phyloP scores from a whole-genome alignment of 1,139 yeast genomes.

The Debaryomycetaceae sp. region DNA sequence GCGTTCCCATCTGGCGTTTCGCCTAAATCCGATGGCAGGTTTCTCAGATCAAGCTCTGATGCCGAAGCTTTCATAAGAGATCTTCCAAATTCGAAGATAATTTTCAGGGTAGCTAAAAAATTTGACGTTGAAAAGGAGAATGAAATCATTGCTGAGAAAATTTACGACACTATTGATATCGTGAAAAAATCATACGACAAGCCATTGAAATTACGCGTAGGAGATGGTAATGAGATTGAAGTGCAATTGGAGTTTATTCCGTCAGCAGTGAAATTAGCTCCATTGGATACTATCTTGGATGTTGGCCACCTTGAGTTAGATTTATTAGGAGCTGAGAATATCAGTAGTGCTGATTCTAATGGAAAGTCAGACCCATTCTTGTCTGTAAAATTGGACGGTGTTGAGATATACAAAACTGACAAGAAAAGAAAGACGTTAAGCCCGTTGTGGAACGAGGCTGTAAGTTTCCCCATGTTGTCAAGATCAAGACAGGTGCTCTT shows the following conservation, averaged over 20 bases:
- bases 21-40: slow-evolving; percentile 38
- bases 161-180: slow-evolving; percentile 50
- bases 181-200: slow-evolving; percentile 45
- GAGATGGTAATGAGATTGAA: slow-evolving; percentile 39
- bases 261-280: slow-evolving; percentile 49
- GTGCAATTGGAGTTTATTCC: slow-evolving; percentile 62
- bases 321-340: slow-evolving; percentile 50
- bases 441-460: slow-evolving; percentile 67
- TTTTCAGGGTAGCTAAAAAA: slow-evolving; percentile 54
- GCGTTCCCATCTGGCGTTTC: slow-evolving; percentile 58
- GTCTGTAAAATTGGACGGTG: slow-evolving; percentile 50
- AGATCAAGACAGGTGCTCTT: slow-evolving; percentile 52
- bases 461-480: slow-evolving; percentile 58
- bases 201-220: slow-evolving; percentile 46
- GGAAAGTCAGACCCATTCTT: slow-evolving; percentile 76
- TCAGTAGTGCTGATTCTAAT: slow-evolving; percentile 60
- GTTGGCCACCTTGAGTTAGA: slow-evolving; percentile 62
- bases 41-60: slow-evolving; percentile 36
- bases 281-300: slow-evolving; percentile 61
- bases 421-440: slow-evolving; percentile 61
- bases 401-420: slow-evolving; percentile 54
- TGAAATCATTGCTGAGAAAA: slow-evolving; percentile 49
- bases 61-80: slow-evolving; percentile 69
- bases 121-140: slow-evolving; percentile 44
- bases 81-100: slow-evolving; percentile 54